phyloP scores from a whole-genome alignment of 371 early-diverging fungal species.

The Lichtheimia ornata region DNA sequence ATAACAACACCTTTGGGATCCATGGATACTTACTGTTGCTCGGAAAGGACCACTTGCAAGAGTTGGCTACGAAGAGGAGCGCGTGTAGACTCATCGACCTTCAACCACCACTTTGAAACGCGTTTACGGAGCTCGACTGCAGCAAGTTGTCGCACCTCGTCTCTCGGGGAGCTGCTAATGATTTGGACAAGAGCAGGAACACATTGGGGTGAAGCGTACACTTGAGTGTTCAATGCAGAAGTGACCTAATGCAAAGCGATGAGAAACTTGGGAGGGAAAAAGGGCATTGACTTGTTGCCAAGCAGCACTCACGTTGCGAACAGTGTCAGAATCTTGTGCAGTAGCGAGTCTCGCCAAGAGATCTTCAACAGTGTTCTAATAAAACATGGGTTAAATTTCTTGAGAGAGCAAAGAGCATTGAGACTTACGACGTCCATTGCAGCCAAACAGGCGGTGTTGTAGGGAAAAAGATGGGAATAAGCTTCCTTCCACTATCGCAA shows the following conservation, averaged over 20 bases:
- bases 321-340: conserved; percentile 52
- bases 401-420: background rate
- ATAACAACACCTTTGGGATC: too few species aligned
- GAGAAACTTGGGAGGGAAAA: background rate
- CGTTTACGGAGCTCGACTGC: conserved; percentile 90
- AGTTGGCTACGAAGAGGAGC: conserved; percentile 65
- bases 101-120: conserved; percentile 70
- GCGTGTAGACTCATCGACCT: conserved; percentile 54
- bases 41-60: conserved; percentile 67
- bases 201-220: conserved; percentile 62
- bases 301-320: conserved; percentile 41
- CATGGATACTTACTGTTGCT: conserved; percentile 60
- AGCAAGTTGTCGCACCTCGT: conserved; percentile 81
- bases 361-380: conserved; percentile 45
- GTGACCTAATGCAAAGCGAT: conserved; percentile 54
- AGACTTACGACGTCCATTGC: conserved; percentile 12
- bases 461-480: background rate
- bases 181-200: conserved; percentile 75
- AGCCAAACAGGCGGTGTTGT: background rate
- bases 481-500: too few species aligned
- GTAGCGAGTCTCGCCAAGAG: conserved; percentile 46
- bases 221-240: conserved; percentile 66
- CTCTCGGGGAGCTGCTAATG: conserved; percentile 55
- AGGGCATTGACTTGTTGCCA: background rate
- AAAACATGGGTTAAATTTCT: background rate